phyloP scores from a whole-genome alignment of 768 basidiomycete species.

The Pholiota microspora region DNA sequence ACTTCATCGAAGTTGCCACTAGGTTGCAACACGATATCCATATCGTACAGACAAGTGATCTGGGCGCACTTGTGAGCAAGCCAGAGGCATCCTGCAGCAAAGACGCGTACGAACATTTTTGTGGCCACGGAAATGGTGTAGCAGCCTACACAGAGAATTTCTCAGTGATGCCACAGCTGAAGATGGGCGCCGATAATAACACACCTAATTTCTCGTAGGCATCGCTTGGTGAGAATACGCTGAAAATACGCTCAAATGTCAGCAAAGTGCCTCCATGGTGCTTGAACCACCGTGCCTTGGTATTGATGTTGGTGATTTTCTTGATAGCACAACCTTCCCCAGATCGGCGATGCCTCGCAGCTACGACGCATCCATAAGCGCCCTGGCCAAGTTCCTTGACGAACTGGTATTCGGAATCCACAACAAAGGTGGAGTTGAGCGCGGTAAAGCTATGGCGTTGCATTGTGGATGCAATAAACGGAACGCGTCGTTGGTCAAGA shows the following conservation, averaged over 20 bases:
- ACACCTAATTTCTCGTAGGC: conserved; percentile 90
- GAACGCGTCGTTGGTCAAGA: conserved; percentile 5
- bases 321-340: conserved; percentile 94
- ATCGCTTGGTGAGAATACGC: conserved; percentile 96
- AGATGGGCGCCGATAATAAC: conserved; percentile 19
- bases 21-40: conserved; percentile 95
- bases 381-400: conserved; percentile 98
- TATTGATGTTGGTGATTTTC: conserved; percentile 94
- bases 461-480: conserved; percentile 35
- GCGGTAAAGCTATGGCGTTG: conserved; percentile 78
- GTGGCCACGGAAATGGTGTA: conserved; percentile 98
- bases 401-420: conserved; percentile 88
- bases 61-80: conserved; percentile 30
- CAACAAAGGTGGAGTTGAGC: conserved; percentile 83
- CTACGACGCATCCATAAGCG: conserved; percentile 90
- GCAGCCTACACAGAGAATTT: conserved; percentile 49
- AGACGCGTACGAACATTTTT: conserved; percentile 73
- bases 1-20: conserved; percentile 95
- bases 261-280: background rate
- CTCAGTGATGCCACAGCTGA: conserved; percentile 3
- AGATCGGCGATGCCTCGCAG: conserved; percentile 78
- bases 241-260: conserved; percentile 25
- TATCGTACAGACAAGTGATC: conserved; percentile 97
- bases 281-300: conserved; percentile 51
- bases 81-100: background rate